Percentiles rank a stretch among this genome's conserved stretches.
Evolutionary conservation across 1,139 yeast genomes (phyloP).

Genomic region (Kodamaea plutei): DNA sequence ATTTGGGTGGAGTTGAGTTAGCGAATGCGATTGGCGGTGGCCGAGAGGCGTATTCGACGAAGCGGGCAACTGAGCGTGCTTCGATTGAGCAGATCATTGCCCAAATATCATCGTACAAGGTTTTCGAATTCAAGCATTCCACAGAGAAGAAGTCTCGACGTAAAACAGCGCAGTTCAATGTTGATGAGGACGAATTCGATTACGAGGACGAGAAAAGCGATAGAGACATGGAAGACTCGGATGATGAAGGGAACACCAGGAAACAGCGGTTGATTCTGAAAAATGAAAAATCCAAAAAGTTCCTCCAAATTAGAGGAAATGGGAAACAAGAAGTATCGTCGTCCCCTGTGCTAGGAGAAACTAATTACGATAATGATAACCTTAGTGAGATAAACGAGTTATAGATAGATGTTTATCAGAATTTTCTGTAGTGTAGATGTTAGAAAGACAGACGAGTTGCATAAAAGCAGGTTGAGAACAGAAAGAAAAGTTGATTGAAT

Average conservation of each 20-base stretch:
- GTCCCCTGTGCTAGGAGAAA: constrained; percentile 17
- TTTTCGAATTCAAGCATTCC: constrained; percentile 12
- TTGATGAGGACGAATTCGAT: constrained; percentile 13
- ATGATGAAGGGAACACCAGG: constrained; percentile 23
- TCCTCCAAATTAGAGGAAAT: constrained; percentile 22
- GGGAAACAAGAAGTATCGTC: constrained; percentile 22
- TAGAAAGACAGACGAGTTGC: too few relatives aligned
- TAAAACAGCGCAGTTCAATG: constrained; percentile 11
- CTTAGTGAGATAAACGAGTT: constrained; percentile 10
- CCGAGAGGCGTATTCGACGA: constrained; percentile 9
- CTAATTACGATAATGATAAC: constrained; percentile 9
- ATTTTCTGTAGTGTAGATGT: too few relatives aligned
- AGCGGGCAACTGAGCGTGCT: constrained; percentile 10
- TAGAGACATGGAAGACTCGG: constrained; percentile 11
- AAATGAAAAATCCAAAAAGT: constrained; percentile 21
- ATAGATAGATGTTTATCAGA: too few relatives aligned
- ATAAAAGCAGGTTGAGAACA: too few relatives aligned
- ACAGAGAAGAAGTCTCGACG: constrained; percentile 7
- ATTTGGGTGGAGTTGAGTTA: constrained; percentile 37
- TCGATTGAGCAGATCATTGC: constrained; percentile 19
- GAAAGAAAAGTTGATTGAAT: too few relatives aligned
- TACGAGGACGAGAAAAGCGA: constrained; percentile 11
- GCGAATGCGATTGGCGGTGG: constrained; percentile 13
- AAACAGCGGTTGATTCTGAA: constrained; percentile 35
- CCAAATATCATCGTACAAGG: constrained; percentile 17